Evolutionary conservation across 306 rosid genomes (phyloP).

Genomic region (Cucumis melo): DNA sequence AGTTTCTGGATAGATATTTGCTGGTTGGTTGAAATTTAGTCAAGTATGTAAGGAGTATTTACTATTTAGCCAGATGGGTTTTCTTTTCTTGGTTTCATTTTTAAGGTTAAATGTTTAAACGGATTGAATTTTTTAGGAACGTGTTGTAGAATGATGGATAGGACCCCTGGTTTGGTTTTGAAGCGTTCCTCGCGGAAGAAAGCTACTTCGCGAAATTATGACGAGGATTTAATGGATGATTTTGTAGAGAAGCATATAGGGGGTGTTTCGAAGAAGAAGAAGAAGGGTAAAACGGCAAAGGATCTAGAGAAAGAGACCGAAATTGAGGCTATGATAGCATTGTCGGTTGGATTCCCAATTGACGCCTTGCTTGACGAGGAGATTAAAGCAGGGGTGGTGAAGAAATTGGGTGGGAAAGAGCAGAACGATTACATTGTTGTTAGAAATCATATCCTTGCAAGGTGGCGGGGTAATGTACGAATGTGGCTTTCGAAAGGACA

Average conservation of each 20-base stretch:
- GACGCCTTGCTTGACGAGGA: slow-evolving; percentile 77
- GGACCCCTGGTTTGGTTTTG: slow-evolving; percentile 25
- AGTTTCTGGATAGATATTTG: neutral
- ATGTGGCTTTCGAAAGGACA: slow-evolving; percentile 64
- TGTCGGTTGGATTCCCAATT: slow-evolving; percentile 75
- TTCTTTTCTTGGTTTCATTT: neutral
- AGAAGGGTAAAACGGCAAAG: slow-evolving; percentile 31
- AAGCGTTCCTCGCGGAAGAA: slow-evolving; percentile 65
- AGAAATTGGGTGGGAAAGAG: slow-evolving; percentile 69
- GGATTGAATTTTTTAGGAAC: slow-evolving; percentile 2
- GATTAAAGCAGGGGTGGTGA: slow-evolving; percentile 64
- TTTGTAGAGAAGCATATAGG: slow-evolving; percentile 59
- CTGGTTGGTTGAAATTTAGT: neutral
- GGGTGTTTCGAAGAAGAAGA: slow-evolving; percentile 35
- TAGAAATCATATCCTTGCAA: slow-evolving; percentile 77
- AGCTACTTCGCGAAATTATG: slow-evolving; percentile 36
- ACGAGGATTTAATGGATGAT: slow-evolving; percentile 77
- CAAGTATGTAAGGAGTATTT: neutral
- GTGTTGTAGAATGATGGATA: slow-evolving; percentile 30
- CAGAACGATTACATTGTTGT: slow-evolving; percentile 86
- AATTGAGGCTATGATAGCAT: slow-evolving; percentile 86
- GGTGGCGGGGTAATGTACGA: slow-evolving; percentile 79
- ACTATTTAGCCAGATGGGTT: neutral
- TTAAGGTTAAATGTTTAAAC: neutral
- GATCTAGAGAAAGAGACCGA: slow-evolving; percentile 86